Conservation (phyloP, 2,329 filamentous ascomycete genomes). For the Neurospora crassa region DNA sequence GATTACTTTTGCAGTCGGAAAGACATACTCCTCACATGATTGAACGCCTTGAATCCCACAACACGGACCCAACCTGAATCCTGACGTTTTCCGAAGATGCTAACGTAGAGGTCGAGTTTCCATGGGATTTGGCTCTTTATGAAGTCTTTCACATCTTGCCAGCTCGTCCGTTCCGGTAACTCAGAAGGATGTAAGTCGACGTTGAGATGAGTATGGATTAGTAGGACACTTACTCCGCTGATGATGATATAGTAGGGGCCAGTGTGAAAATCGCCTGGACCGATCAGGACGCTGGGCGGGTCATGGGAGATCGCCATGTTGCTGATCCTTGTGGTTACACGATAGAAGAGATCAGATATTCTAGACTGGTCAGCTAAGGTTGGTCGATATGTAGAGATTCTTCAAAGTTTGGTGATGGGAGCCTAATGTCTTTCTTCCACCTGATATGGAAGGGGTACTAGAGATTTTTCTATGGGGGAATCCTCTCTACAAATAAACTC, state of each 20-base stretch:
- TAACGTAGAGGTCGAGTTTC: constrained; percentile 4
- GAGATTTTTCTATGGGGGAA: not conserved
- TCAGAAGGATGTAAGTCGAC: not conserved
- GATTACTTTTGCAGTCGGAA: not conserved
- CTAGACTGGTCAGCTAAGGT: not conserved
- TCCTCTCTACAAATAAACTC: not conserved
- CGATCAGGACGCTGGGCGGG: constrained; percentile 2
- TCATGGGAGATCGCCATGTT: not conserved
- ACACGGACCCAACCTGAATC: constrained; percentile 8
- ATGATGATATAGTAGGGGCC: constrained; percentile 6
- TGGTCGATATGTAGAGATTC: not conserved
- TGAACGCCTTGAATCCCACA: constrained; percentile 1
- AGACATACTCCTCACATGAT: constrained; percentile 3
- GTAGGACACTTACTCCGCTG: not conserved
- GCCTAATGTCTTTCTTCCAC: not conserved
- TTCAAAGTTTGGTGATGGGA: not conserved
- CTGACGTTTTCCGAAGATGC: not conserved
- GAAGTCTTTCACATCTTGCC: constrained; percentile 4
- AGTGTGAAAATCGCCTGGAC: not conserved
- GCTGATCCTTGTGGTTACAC: not conserved
- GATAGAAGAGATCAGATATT: not conserved
- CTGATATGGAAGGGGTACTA: not conserved
- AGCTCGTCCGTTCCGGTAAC: constrained; percentile 1
- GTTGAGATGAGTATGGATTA: constrained; percentile 1
- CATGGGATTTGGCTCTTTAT: not conserved